phyloP scores from a whole-genome alignment of 1,284 basidiomycete genomes.

The Rhizopogon hawkerae region DNA sequence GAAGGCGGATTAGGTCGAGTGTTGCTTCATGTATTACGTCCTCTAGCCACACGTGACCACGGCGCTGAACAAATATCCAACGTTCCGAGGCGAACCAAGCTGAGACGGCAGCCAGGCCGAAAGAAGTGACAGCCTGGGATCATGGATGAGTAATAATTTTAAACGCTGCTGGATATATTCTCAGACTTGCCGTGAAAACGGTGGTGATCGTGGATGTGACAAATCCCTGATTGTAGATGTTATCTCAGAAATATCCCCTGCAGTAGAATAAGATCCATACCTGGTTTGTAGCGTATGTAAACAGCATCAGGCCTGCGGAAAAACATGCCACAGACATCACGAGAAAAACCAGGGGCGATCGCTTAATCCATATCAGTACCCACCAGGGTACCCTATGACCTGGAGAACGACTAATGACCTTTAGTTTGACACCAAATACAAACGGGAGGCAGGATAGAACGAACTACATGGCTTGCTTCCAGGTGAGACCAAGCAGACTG shows the following conservation, averaged over 20 bases:
- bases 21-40: slow-evolving; percentile 52
- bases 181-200: slow-evolving; percentile 49
- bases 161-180: background rate
- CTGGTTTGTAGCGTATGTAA: slow-evolving; percentile 43
- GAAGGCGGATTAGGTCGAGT: slow-evolving; percentile 34
- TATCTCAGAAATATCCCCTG: slow-evolving; percentile 13
- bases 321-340: slow-evolving; percentile 52
- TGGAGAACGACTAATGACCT: slow-evolving; percentile 42
- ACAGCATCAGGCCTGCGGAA: slow-evolving; percentile 46
- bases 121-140: slow-evolving; percentile 46
- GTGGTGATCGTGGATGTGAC: slow-evolving; percentile 66
- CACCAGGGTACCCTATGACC: slow-evolving; percentile 49
- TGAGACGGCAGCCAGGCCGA: slow-evolving; percentile 67
- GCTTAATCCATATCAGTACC: slow-evolving; percentile 49
- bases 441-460: slow-evolving; percentile 20
- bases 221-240: slow-evolving; percentile 32
- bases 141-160: slow-evolving; percentile 9
- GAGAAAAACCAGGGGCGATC: slow-evolving; percentile 47
- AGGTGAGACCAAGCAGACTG: slow-evolving; percentile 46
- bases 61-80: slow-evolving; percentile 60
- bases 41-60: slow-evolving; percentile 67
- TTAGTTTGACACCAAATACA: slow-evolving; percentile 16
- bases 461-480: slow-evolving; percentile 58
- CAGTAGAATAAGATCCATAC: slow-evolving; percentile 21
- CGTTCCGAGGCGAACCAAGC: slow-evolving; percentile 72